Conservation (phyloP, 2,329 filamentous ascomycete species). For the Pseudopyrenochaeta lycopersici region DNA sequence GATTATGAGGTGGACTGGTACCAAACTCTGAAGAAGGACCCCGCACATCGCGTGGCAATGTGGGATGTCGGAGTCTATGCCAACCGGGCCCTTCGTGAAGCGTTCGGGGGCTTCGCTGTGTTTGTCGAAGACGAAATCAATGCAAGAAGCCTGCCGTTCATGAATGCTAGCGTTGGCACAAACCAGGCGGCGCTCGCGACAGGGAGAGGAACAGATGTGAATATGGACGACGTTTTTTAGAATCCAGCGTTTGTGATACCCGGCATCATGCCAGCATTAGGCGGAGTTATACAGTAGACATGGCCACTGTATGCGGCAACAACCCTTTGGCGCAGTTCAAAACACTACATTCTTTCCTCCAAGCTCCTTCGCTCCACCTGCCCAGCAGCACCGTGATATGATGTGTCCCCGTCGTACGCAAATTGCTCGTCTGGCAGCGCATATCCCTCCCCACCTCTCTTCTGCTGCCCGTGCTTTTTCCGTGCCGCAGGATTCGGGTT, state of each 20-base stretch:
- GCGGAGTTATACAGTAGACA: slow-evolving; percentile 29
- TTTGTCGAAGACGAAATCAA: slow-evolving; percentile 79
- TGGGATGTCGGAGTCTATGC: slow-evolving; percentile 87
- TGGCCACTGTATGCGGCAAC: neutral
- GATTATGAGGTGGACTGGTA: slow-evolving; percentile 80
- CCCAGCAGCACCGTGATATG: slow-evolving; percentile 49
- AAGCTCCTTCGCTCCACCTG: slow-evolving; percentile 23
- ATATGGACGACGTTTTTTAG: slow-evolving; percentile 56
- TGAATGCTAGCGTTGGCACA: slow-evolving; percentile 42
- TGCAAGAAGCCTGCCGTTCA: slow-evolving; percentile 51
- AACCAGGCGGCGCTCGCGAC: slow-evolving; percentile 60
- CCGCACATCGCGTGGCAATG: slow-evolving; percentile 76
- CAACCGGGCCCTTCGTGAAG: slow-evolving; percentile 81
- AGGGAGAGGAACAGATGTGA: slow-evolving; percentile 62
- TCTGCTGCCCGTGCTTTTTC: slow-evolving; percentile 2
- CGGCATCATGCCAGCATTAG: slow-evolving; percentile 37
- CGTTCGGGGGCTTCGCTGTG: slow-evolving; percentile 87
- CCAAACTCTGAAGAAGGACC: slow-evolving; percentile 71
- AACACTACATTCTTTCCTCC: slow-evolving; percentile 16
- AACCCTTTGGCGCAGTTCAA: neutral
- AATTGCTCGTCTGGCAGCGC: slow-evolving; percentile 54
- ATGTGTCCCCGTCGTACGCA: slow-evolving; percentile 52
- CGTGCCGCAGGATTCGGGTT: slow-evolving; percentile 36
- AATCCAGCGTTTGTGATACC: slow-evolving; percentile 43
- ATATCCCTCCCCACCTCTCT: slow-evolving; percentile 48